Conservation (phyloP, 169 alveolate species). For the Theileria orientalis region DNA sequence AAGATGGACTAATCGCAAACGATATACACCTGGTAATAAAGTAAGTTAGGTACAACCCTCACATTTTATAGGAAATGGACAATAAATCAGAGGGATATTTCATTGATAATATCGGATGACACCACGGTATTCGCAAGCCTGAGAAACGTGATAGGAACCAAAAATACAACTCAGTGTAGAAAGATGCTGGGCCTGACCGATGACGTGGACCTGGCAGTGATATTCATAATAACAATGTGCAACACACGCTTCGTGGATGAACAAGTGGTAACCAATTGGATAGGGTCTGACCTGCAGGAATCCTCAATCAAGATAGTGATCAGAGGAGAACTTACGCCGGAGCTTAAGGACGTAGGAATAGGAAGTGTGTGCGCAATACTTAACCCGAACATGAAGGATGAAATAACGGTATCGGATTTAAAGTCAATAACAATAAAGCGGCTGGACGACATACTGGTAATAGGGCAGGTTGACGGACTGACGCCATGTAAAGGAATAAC, state of each 20-base stretch:
- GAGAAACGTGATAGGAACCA: constrained; percentile 22
- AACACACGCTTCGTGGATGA: constrained; percentile 19
- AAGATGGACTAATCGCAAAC: constrained; percentile 55
- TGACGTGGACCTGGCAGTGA: constrained; percentile 57
- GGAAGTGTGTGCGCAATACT: constrained; percentile 59
- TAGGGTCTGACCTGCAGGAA: constrained; percentile 49
- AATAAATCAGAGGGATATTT: constrained; percentile 37
- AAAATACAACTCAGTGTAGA: constrained; percentile 53
- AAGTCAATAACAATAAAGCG: constrained; percentile 30
- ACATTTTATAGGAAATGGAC: constrained; percentile 42
- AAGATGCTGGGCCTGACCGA: constrained; percentile 27
- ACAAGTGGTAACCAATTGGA: constrained; percentile 38
- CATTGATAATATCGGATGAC: constrained; percentile 31
- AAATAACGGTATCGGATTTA: constrained; percentile 1
- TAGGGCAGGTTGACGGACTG: constrained; percentile 57
- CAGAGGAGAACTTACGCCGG: constrained; percentile 13
- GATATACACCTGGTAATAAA: constrained; percentile 44
- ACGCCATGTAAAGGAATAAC: constrained; percentile 48
- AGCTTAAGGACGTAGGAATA: constrained; percentile 15
- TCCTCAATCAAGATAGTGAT: constrained; percentile 22
- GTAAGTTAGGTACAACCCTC: background rate
- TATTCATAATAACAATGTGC: constrained; percentile 30
- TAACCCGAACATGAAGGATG: constrained; percentile 53
- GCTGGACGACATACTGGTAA: constrained; percentile 46
- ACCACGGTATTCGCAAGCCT: constrained; percentile 57